Evolutionary conservation across 768 basidiomycete species (phyloP), one percentile per base, ranked within the genome.

Genomic region (Boletus sp.): DNA sequence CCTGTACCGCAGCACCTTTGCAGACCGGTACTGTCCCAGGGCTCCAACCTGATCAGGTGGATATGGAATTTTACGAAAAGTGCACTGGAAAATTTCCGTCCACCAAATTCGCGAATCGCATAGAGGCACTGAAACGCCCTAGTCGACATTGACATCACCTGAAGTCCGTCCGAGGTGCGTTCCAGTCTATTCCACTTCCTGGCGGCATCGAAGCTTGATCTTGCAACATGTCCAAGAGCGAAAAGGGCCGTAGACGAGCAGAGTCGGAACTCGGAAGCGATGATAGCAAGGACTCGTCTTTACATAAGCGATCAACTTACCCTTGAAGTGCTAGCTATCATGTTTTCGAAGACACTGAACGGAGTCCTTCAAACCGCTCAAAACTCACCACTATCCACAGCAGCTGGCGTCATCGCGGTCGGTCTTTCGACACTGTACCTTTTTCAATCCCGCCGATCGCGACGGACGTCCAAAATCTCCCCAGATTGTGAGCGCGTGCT

Each of bases 401-500:
- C 45, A 3, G 46, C 49, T 37, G 55, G 68, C 2, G 38, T 44
- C n/a, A n/a, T 68, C 0, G 50, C 57, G 10, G n/a, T 61, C 4
- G 41, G 49, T 9, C 49, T 70, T 41, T 51, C 56, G 14, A 51
- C 60, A 3, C 25, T 68, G 8, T 62, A 66, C 40, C 43, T 71
- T 30, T 7, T 57, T 34, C 58, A 35, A 15, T 55, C 53, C 10
- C 53, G 57, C 2, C 49, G 64, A 11, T 62, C 60, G 0, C 64
- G 52, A 38, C 75, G 80, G 30, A 66, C 65, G 3, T 48, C 55
- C 25, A 74, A 72, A 50, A 60, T 87, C 8, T 63, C 74, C 8
- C 72, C 67, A n/a, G 51, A 50, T 1, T 57, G 75, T 3, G 93
- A 96, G 65, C 82, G 90, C 0, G 87, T 94, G 7, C 68, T 97